Evolutionary conservation across 768 basidiomycete species (phyloP).

Genomic region (Boletus rubroflammeus): DNA sequence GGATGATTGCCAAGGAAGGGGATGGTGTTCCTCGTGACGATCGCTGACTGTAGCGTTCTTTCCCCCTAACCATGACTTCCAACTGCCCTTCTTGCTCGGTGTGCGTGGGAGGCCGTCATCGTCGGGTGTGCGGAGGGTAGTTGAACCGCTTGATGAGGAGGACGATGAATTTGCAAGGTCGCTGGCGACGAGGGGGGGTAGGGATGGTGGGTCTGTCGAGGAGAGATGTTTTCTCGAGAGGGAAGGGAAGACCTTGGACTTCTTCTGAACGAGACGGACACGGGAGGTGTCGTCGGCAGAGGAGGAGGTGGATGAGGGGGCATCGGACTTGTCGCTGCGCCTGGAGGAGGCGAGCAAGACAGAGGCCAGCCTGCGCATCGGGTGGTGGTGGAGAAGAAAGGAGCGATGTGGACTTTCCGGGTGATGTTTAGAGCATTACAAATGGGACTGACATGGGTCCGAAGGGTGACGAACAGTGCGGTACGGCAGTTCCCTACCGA

Average conservation of each 20-base stretch:
- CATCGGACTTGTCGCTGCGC: constrained; percentile 29
- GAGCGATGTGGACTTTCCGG: constrained; percentile 14
- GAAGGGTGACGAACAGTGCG: background rate
- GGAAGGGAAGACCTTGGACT: constrained; percentile 21
- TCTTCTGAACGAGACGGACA: constrained; percentile 21
- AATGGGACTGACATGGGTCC: constrained; percentile 28
- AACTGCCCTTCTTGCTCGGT: constrained; percentile 44
- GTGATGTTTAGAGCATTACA: constrained; percentile 33
- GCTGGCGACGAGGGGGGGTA: constrained; percentile 22
- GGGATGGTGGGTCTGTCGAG: constrained; percentile 11
- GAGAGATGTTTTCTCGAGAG: constrained; percentile 28
- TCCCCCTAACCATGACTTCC: constrained; percentile 54
- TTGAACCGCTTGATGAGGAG: constrained; percentile 57
- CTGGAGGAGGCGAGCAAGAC: constrained; percentile 49
- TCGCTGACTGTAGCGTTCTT: constrained; percentile 32
- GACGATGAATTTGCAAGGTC: constrained; percentile 51
- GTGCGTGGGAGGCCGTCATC: constrained; percentile 44
- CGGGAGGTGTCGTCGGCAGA: constrained; percentile 14
- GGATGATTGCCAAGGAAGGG: constrained; percentile 33
- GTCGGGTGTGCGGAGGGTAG: constrained; percentile 54
- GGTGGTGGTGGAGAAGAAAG: constrained; percentile 23
- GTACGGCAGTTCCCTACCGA: constrained; percentile 20
- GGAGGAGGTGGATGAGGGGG: constrained; percentile 11
- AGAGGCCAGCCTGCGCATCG: constrained; percentile 65
- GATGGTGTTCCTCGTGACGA: constrained; percentile 22